Percentiles rank a stretch among this genome's conserved stretches.
Evolutionary conservation across 768 basidiomycete species (phyloP).

Genomic region (Lactarius sanguifluus): DNA sequence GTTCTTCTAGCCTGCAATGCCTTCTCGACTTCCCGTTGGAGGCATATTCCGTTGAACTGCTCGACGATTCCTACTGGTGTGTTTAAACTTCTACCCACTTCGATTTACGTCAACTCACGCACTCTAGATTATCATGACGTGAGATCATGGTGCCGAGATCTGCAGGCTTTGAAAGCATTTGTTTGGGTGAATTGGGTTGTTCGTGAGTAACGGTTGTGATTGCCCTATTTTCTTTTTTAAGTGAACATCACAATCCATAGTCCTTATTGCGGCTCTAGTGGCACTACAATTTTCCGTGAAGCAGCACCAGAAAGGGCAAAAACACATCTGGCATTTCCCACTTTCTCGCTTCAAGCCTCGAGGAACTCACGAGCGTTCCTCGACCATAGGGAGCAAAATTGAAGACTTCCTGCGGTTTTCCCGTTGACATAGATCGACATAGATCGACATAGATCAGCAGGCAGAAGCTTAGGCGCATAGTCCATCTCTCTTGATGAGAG

Average conservation of each 20-base stretch:
- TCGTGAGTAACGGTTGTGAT: slow-evolving; percentile 39
- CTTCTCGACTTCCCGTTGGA: slow-evolving; percentile 62
- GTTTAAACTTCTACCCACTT: slow-evolving; percentile 15
- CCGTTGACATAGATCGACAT: not conserved
- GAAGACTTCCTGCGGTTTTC: slow-evolving; percentile 15
- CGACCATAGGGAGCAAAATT: not conserved
- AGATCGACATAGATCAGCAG: not conserved
- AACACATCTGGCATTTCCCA: slow-evolving; percentile 51
- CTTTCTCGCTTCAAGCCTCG: slow-evolving; percentile 50
- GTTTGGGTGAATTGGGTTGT: slow-evolving; percentile 59
- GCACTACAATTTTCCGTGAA: slow-evolving; percentile 47
- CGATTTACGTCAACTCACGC: not conserved
- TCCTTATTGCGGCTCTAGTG: slow-evolving; percentile 43
- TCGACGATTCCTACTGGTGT: slow-evolving; percentile 47
- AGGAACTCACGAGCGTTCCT: slow-evolving; percentile 7
- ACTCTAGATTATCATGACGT: slow-evolving; percentile 44
- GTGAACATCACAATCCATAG: slow-evolving; percentile 33
- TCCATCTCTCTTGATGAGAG: slow-evolving; percentile 9
- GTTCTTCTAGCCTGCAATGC: slow-evolving; percentile 49
- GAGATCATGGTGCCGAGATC: slow-evolving; percentile 52
- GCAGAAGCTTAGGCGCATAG: not conserved
- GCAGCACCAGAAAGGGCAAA: slow-evolving; percentile 47
- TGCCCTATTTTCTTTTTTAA: not conserved
- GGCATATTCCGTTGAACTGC: slow-evolving; percentile 48
- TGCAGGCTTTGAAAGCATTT: slow-evolving; percentile 55